Conservation (phyloP, 1,284 basidiomycete species). For the Golubevia pallescens region DNA sequence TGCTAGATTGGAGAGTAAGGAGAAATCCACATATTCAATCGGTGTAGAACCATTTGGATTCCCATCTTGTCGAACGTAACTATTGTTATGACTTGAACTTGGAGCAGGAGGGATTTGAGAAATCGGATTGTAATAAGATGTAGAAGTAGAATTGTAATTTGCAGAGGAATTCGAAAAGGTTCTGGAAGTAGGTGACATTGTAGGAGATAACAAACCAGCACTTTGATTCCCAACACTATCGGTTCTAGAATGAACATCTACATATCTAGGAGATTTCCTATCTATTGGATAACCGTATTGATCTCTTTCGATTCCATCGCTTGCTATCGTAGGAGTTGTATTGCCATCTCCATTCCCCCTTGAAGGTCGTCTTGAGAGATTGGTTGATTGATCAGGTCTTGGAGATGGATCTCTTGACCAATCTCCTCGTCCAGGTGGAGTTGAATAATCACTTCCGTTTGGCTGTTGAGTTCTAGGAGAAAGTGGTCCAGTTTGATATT, state of each 20-base stretch:
- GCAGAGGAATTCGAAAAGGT: no score
- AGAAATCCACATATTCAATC: constrained; percentile 21
- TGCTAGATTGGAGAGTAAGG: constrained; percentile 46
- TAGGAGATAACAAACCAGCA: neutral
- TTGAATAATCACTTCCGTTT: no score
- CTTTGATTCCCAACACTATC: neutral
- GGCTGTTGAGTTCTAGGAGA: no score
- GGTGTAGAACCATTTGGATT: no score
- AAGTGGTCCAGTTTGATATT: no score
- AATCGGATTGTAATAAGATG: no score
- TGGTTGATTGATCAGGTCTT: neutral
- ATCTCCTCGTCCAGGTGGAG: neutral
- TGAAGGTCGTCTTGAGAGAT: neutral
- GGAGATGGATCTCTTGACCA: neutral
- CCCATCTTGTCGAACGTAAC: no score
- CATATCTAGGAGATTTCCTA: neutral
- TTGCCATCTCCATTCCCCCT: neutral
- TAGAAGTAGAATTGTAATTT: no score
- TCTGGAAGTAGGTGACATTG: neutral
- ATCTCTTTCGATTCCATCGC: neutral
- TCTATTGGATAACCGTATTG: neutral
- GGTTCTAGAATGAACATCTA: neutral
- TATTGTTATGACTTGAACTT: no score
- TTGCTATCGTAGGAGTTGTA: no score
- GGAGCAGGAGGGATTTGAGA: no score